Evolutionary conservation across 75 land plant species (phyloP).

Genomic region (Chamaecyparis obtusa): DNA sequence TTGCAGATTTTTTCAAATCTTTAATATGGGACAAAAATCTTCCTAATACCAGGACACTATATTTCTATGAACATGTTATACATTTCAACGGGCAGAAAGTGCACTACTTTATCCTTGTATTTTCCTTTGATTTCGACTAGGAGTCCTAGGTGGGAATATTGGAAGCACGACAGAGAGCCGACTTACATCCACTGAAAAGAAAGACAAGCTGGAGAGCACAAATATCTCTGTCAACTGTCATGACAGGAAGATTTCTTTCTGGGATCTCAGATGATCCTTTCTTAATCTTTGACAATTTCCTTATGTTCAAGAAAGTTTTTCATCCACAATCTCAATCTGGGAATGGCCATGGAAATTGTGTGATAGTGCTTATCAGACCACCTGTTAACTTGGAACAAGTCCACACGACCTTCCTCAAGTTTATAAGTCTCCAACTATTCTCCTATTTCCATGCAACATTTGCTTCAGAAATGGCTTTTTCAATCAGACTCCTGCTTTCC

Average conservation of each 20-base stretch:
- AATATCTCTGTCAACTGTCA: neutral
- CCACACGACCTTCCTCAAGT: neutral
- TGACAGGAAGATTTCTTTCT: neutral
- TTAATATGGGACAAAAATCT: no score
- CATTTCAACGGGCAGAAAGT: neutral
- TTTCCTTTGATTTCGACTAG: no score
- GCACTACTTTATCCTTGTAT: neutral
- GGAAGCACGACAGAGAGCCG: neutral
- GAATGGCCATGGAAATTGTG: neutral
- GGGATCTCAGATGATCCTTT: neutral
- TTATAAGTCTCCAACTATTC: neutral
- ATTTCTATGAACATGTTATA: no score
- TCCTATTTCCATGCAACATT: neutral
- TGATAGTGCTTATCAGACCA: neutral
- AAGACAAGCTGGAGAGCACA: neutral
- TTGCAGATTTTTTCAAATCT: no score
- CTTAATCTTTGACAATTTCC: neutral
- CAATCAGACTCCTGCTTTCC: neutral
- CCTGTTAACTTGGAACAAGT: neutral
- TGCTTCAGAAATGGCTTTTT: neutral
- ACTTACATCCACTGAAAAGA: no score
- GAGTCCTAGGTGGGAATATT: neutral
- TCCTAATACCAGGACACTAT: no score
- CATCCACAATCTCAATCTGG: neutral
- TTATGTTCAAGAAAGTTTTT: neutral